phyloP scores from a whole-genome alignment of 257 asterid species.

The Lantana camara region DNA sequence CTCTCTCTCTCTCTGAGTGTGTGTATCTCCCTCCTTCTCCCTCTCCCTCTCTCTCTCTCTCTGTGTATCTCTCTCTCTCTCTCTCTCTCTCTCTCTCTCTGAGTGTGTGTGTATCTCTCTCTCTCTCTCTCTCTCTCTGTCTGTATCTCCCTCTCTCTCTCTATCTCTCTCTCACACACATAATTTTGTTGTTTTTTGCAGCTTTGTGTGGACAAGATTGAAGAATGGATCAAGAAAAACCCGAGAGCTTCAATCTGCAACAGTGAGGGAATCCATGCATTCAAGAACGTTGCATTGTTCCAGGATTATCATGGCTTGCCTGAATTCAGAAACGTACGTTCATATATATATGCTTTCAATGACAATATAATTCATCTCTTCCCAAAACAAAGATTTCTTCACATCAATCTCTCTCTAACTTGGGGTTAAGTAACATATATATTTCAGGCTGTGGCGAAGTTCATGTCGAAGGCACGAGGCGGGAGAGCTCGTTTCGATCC shows the following conservation, averaged over 20 bases:
- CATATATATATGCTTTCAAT: background rate
- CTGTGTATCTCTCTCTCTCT: background rate
- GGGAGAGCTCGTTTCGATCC: constrained; percentile 63
- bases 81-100: background rate
- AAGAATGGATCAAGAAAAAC: constrained; percentile 65
- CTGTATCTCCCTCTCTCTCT: too few relatives aligned
- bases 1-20: background rate
- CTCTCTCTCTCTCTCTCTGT: background rate
- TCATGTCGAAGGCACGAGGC: constrained; percentile 72
- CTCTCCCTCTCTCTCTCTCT: background rate
- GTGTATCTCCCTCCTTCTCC: too few relatives aligned
- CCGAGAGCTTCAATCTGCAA: constrained; percentile 75
- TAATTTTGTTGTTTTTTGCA: constrained; percentile 28
- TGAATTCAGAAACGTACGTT: constrained; percentile 55
- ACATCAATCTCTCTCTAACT: too few relatives aligned
- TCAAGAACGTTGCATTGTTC: constrained; percentile 56
- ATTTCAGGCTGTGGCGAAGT: constrained; percentile 72
- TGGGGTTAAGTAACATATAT: too few relatives aligned
- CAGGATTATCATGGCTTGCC: constrained; percentile 92
- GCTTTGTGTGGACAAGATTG: constrained; percentile 59
- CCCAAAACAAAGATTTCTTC: too few relatives aligned
- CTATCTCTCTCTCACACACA: background rate
- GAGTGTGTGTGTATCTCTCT: too few relatives aligned
- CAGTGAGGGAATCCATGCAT: constrained; percentile 53
- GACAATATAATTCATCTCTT: too few relatives aligned